These are phyloP conservation scores for Zygosaccharomyces rouxii DNA, from an alignment of 805 yeast species.

Conservation along the genomic window DNA sequence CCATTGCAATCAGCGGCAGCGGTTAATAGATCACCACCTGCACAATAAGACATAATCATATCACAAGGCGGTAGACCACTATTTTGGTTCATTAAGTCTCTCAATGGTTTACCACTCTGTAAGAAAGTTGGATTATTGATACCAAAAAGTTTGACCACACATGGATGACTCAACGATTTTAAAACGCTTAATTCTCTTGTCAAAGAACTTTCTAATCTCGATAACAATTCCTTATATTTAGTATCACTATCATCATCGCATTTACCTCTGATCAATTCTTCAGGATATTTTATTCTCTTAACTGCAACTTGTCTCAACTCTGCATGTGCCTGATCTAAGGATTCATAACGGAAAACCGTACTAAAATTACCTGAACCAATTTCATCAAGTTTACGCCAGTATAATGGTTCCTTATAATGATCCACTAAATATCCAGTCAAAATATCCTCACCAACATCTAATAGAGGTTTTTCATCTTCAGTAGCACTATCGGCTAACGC, in stretches of 20 bases:
- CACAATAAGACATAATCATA: slow-evolving; percentile 69
- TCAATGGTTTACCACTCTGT: slow-evolving; percentile 27
- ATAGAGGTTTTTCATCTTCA: background rate
- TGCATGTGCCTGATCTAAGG: slow-evolving; percentile 20
- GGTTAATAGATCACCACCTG: slow-evolving; percentile 82
- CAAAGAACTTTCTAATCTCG: slow-evolving; percentile 56
- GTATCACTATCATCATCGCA: slow-evolving; percentile 15
- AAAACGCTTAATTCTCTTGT: slow-evolving; percentile 73
- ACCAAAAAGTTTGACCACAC: slow-evolving; percentile 60
- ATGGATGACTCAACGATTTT: slow-evolving; percentile 56
- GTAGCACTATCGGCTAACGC: slow-evolving; percentile 2
- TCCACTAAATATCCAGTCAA: slow-evolving; percentile 21
- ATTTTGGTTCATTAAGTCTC: slow-evolving; percentile 32
- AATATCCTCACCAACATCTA: slow-evolving; percentile 9
- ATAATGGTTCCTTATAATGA: slow-evolving; percentile 13
- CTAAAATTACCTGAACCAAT: slow-evolving; percentile 71
- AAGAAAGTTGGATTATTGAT: slow-evolving; percentile 30
- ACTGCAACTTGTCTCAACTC: slow-evolving; percentile 51
- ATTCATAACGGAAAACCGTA: slow-evolving; percentile 49
- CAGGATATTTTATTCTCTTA: slow-evolving; percentile 52
- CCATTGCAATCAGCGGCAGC: slow-evolving; percentile 44
- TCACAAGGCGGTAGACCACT: slow-evolving; percentile 22
- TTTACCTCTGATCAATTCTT: slow-evolving; percentile 13
- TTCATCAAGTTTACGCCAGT: slow-evolving; percentile 38
- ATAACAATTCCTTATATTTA: slow-evolving; percentile 39